Evolutionary conservation across 2,329 filamentous ascomycete genomes (phyloP).

Genomic region (Pseudocercospora cruenta): DNA sequence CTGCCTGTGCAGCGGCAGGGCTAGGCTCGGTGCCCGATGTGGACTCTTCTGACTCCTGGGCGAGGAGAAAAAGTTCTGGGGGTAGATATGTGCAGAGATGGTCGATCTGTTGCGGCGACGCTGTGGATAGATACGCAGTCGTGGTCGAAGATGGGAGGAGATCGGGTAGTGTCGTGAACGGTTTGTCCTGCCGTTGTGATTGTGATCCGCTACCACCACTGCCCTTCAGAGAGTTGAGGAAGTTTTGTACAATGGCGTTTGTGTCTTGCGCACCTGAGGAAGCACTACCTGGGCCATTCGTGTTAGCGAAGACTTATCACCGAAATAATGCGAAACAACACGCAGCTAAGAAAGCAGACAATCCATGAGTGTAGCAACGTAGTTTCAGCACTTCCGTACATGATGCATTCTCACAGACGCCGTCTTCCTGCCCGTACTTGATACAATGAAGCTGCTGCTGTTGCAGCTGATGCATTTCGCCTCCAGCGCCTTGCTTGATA

Average conservation of each 20-base stretch:
- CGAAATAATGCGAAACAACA: background rate
- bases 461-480: conserved; percentile 7
- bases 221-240: conserved; percentile 78
- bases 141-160: conserved; percentile 79
- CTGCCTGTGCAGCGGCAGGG: conserved; percentile 67
- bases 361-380: conserved; percentile 19
- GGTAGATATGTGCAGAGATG: conserved; percentile 78
- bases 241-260: conserved; percentile 79
- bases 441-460: background rate
- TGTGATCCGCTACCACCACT: conserved; percentile 45
- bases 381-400: conserved; percentile 21
- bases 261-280: conserved; percentile 63
- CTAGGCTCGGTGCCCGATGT: conserved; percentile 63
- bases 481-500: conserved; percentile 14
- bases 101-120: conserved; percentile 68
- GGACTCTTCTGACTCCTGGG: conserved; percentile 64
- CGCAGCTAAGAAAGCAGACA: conserved; percentile 13
- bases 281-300: conserved; percentile 25
- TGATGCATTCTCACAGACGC: conserved; percentile 14
- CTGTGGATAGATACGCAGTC: conserved; percentile 73
- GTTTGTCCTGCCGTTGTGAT: conserved; percentile 59
- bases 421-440: background rate
- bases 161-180: conserved; percentile 83
- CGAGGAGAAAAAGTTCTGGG: conserved; percentile 74
- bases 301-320: conserved; percentile 15